Base-by-base conservation (phyloP, 805 yeast genomes). In the Yueomyces sp. region DNA sequence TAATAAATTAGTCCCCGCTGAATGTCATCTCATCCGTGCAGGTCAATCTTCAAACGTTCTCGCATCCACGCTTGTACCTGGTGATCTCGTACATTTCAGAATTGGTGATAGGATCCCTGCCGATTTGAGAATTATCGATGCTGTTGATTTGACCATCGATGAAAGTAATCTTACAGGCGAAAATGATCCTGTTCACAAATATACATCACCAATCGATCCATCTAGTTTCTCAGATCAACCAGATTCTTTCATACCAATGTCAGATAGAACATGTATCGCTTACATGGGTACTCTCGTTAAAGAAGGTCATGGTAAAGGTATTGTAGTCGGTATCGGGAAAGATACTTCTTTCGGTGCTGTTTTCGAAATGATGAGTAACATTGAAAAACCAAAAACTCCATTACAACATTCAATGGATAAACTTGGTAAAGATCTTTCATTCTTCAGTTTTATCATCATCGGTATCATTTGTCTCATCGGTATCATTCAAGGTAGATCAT, bases 101-200 rank as follows among this genome's bases (percentile, higher is more conserved):
- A 88, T 87, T 43, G 99, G 99, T 52, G 99, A 92, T 64, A 73
- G 96, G 52, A 81, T 92, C 44, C 98, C 99, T 1, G 98, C 98
- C 0, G 99, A 92, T 63, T 66, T 92, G 30, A 75, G 98, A 56
- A 69, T 92, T 44, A 72, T 78, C 4, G 81, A 80, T 47, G 76
- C 94, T 7, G 83, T 79, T 28, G 94, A 85, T 56, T 70, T 92
- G 49, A 68, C 82, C 27, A 79, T 92, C 45, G 98, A 92, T 65
- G 98, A 92, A 66, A 81, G 94, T 64, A 86, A 86, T 57, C 73
- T 92, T 50, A 92, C 98, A 1, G 99, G 99, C 47, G 99, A 92
- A 65, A 85, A 85, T 43, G 75, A 79, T 37, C 96, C 97, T 0
- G 94, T 85, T 5, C 74, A 71, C 49, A 92, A 92, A 56, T 59